phyloP scores from a whole-genome alignment of 257 asterid species.

The Verbena officinalis region DNA sequence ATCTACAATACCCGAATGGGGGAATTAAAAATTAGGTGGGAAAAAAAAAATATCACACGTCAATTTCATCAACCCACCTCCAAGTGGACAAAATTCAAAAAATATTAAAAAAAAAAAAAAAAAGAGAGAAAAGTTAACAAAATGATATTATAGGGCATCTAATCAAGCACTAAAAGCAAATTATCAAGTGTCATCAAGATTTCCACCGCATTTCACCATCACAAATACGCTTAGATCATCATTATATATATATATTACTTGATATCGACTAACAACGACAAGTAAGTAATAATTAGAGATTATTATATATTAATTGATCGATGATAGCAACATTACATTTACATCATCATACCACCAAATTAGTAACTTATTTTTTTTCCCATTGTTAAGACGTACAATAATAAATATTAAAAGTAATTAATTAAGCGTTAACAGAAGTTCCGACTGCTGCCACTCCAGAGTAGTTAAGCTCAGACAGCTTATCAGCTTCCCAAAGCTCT shows the following conservation, averaged over 20 bases:
- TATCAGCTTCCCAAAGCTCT: conserved; percentile 76
- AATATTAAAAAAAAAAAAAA: too few species aligned
- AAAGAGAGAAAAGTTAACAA: too few species aligned
- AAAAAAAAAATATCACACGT: too few species aligned
- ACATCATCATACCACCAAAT: not conserved
- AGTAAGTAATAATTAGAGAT: too few species aligned
- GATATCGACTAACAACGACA: too few species aligned
- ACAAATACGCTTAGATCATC: not conserved
- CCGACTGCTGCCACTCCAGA: conserved; percentile 35
- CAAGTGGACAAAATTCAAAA: too few species aligned
- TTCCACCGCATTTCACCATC: not conserved
- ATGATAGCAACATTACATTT: not conserved
- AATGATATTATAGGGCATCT: not conserved
- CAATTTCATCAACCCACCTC: conserved; percentile 11
- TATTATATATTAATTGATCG: not conserved
- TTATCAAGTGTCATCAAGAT: not conserved
- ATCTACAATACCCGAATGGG: too few species aligned
- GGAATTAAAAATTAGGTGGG: too few species aligned
- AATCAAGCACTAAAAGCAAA: not conserved
- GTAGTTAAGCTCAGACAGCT: conserved; percentile 32
- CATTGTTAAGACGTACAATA: not conserved
- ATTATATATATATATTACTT: too few species aligned
- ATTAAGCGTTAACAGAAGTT: conserved; percentile 37
- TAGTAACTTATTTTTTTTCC: not conserved
- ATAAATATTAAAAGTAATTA: not conserved